phyloP scores from a whole-genome alignment of 768 basidiomycete genomes.

The Lepiota brunneoincarnata region DNA sequence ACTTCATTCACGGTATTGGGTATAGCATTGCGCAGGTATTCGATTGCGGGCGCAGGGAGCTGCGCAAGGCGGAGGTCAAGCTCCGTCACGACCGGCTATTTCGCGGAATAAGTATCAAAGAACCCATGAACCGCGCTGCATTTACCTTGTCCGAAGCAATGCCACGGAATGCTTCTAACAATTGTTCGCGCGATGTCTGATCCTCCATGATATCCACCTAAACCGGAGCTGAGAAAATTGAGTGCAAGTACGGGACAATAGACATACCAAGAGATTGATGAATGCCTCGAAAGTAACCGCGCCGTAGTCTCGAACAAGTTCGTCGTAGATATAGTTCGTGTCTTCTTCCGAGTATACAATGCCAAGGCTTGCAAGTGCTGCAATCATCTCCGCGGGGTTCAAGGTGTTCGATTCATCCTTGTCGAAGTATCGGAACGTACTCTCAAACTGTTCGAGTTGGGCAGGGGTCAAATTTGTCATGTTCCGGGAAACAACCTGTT shows the following conservation, averaged over 20 bases:
- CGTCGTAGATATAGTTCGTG: conserved; percentile 78
- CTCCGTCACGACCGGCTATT: conserved; percentile 89
- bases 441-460: conserved; percentile 94
- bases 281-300: conserved; percentile 93
- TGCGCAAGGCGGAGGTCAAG: conserved; percentile 85
- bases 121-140: background rate
- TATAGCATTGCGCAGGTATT: conserved; percentile 83
- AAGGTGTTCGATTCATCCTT: conserved; percentile 90
- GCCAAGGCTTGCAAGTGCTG: conserved; percentile 90
- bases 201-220: conserved; percentile 97
- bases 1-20: conserved; percentile 51
- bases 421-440: conserved; percentile 97
- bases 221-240: background rate
- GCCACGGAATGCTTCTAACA: conserved; percentile 90
- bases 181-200: conserved; percentile 87
- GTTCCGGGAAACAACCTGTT: conserved; percentile 87
- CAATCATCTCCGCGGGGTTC: conserved; percentile 81
- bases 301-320: conserved; percentile 78
- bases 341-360: conserved; percentile 94
- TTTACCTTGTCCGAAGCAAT: conserved; percentile 87
- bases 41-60: conserved; percentile 70
- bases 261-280: conserved; percentile 81
- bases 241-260: background rate
- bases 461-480: conserved; percentile 95
- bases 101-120: background rate